Evolutionary conservation across 2,329 filamentous ascomycete species (phyloP).

Genomic region (Cordyceps farinosa): DNA sequence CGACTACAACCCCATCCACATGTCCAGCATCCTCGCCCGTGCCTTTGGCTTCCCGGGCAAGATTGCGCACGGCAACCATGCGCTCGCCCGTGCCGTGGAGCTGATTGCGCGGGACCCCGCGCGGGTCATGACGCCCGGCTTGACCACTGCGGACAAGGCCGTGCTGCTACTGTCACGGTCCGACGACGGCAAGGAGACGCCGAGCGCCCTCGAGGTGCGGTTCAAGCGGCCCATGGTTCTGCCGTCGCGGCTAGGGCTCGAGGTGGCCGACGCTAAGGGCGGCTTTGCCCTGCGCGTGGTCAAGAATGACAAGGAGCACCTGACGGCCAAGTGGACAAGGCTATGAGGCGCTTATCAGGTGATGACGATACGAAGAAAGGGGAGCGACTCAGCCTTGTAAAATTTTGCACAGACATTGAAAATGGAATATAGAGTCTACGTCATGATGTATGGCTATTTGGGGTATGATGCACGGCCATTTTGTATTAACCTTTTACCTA

Average conservation of each 20-base stretch:
- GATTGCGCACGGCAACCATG: constrained; percentile 19
- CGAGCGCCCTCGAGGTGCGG: constrained; percentile 14
- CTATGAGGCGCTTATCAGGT: background rate
- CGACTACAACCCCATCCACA: constrained; percentile 20
- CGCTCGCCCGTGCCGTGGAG: constrained; percentile 16
- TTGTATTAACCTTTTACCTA: background rate
- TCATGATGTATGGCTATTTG: background rate
- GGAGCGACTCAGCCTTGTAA: background rate
- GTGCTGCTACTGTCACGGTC: constrained; percentile 3
- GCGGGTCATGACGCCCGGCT: constrained; percentile 1
- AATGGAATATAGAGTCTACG: background rate
- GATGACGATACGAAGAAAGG: background rate
- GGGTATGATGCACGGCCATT: background rate
- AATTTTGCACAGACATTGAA: background rate
- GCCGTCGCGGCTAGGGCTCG: constrained; percentile 11
- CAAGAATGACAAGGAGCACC: constrained; percentile 17
- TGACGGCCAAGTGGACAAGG: constrained; percentile 8
- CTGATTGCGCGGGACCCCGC: constrained; percentile 4
- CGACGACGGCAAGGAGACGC: constrained; percentile 3
- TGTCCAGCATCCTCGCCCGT: constrained; percentile 16
- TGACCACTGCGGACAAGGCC: background rate
- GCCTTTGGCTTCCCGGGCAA: constrained; percentile 18
- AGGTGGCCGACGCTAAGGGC: constrained; percentile 3
- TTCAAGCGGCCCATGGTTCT: constrained; percentile 17
- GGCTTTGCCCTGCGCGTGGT: constrained; percentile 15